phyloP scores from a whole-genome alignment of 306 rosid species.

The Sophora flavescens region DNA sequence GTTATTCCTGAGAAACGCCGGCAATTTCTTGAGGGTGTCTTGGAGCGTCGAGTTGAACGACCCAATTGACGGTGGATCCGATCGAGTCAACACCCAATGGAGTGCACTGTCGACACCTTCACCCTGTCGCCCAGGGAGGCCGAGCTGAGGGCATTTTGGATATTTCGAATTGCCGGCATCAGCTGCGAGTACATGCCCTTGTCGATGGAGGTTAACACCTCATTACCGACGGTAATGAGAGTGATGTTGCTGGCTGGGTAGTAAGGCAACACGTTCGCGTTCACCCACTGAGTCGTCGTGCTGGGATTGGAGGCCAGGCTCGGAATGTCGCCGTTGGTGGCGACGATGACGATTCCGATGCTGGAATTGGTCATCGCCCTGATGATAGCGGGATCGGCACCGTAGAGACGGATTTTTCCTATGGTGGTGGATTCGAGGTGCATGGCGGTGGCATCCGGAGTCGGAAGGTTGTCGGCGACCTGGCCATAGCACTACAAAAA shows the following conservation, averaged over 20 bases:
- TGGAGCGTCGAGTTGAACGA: constrained; percentile 57
- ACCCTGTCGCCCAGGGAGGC: constrained; percentile 70
- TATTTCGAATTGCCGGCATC: constrained; percentile 78
- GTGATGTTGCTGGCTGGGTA: constrained; percentile 74
- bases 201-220: constrained; percentile 69
- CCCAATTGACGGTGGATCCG: constrained; percentile 91
- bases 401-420: constrained; percentile 69
- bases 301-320: constrained; percentile 71
- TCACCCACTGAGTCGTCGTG: constrained; percentile 75
- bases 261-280: constrained; percentile 69
- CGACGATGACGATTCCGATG: constrained; percentile 66
- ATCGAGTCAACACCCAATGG: constrained; percentile 77
- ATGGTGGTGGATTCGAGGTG: constrained; percentile 79
- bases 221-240: constrained; percentile 84
- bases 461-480: constrained; percentile 76
- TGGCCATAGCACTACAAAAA: too few species aligned
- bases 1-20: constrained; percentile 66
- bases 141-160: constrained; percentile 69
- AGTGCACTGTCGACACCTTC: constrained; percentile 81
- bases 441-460: constrained; percentile 56
- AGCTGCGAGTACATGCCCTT: constrained; percentile 64
- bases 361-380: constrained; percentile 73
- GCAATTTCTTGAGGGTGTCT: constrained; percentile 51
- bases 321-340: constrained; percentile 73
- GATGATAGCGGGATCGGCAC: constrained; percentile 71